Evolutionary conservation across 495 filamentous ascomycete genomes (phyloP).

Genomic region (Aspergillus cristatus): DNA sequence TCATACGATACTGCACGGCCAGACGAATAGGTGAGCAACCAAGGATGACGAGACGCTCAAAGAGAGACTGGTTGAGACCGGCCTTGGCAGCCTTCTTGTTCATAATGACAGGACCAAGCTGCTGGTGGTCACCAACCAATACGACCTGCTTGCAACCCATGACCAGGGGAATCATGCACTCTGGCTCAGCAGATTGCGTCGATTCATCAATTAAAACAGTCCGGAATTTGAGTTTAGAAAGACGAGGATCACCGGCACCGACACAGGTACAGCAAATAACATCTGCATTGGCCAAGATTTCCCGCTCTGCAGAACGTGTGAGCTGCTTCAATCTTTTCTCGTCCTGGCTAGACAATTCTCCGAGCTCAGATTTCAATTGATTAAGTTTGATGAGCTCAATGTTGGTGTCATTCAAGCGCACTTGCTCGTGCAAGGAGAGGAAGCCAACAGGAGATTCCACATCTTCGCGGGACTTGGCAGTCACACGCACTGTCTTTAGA

Average conservation of each 20-base stretch:
- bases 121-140: slow-evolving; percentile 95
- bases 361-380: slow-evolving; percentile 83
- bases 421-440: slow-evolving; percentile 91
- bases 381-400: slow-evolving; percentile 84
- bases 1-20: slow-evolving; percentile 99
- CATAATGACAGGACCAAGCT: slow-evolving; percentile 98
- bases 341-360: slow-evolving; percentile 89
- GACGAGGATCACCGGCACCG: slow-evolving; percentile 89
- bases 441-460: slow-evolving; percentile 95
- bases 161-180: slow-evolving; percentile 98
- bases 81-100: slow-evolving; percentile 99
- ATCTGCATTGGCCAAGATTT: slow-evolving; percentile 92
- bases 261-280: slow-evolving; percentile 99
- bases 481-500: slow-evolving; percentile 94
- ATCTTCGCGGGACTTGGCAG: slow-evolving; percentile 96
- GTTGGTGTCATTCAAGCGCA: slow-evolving; percentile 94
- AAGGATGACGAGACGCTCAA: slow-evolving; percentile 91
- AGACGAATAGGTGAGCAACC: slow-evolving; percentile 88
- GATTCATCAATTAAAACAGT: slow-evolving; percentile 98
- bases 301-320: slow-evolving; percentile 86
- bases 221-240: slow-evolving; percentile 94
- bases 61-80: slow-evolving; percentile 92
- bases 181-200: slow-evolving; percentile 96
- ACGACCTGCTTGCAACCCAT: slow-evolving; percentile 98
- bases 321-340: slow-evolving; percentile 97